Evolutionary conservation across 164 flowering plant genomes (phyloP).

Genomic region (Brasenia schreberi): DNA sequence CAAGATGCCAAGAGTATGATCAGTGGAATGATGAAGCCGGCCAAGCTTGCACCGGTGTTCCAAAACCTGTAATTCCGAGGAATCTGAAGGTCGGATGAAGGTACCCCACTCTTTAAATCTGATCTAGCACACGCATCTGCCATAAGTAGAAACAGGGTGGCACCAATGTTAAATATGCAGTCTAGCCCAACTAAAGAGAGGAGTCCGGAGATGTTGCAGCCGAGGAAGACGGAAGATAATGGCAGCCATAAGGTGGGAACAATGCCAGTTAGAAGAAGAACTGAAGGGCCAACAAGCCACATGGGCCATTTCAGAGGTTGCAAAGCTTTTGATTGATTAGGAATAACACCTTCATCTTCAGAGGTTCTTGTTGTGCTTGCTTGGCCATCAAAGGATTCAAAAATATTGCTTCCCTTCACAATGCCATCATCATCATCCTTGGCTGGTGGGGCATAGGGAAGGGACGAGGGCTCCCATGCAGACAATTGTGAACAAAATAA

Average conservation of each 20-base stretch:
- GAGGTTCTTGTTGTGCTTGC: slow-evolving; percentile 14
- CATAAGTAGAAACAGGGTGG: slow-evolving; percentile 79
- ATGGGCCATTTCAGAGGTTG: slow-evolving; percentile 65
- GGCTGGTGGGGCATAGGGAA: slow-evolving; percentile 19
- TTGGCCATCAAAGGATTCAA: slow-evolving; percentile 38
- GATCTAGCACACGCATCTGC: slow-evolving; percentile 74
- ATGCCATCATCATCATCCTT: slow-evolving; percentile 13
- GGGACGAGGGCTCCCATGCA: slow-evolving; percentile 64
- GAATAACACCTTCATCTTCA: slow-evolving; percentile 6
- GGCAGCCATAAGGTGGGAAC: slow-evolving; percentile 88
- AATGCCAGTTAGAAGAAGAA: slow-evolving; percentile 71
- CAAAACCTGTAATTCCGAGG: slow-evolving; percentile 65
- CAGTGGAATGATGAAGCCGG: slow-evolving; percentile 55
- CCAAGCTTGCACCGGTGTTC: slow-evolving; percentile 53
- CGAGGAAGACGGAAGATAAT: slow-evolving; percentile 64
- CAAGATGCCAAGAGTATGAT: slow-evolving; percentile 30
- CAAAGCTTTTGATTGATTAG: slow-evolving; percentile 7
- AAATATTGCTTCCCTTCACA: slow-evolving; percentile 27
- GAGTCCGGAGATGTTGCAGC: slow-evolving; percentile 73
- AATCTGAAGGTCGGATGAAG: slow-evolving; percentile 29
- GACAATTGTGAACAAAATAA: slow-evolving; percentile 36
- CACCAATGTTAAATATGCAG: slow-evolving; percentile 81
- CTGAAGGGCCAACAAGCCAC: slow-evolving; percentile 81
- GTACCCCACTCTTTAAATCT: slow-evolving; percentile 7
- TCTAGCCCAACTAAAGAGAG: slow-evolving; percentile 83